These are phyloP conservation scores for Rossbeevera mucosa DNA, from an alignment of 768 basidiomycete genomes.

Conservation along the genomic window DNA sequence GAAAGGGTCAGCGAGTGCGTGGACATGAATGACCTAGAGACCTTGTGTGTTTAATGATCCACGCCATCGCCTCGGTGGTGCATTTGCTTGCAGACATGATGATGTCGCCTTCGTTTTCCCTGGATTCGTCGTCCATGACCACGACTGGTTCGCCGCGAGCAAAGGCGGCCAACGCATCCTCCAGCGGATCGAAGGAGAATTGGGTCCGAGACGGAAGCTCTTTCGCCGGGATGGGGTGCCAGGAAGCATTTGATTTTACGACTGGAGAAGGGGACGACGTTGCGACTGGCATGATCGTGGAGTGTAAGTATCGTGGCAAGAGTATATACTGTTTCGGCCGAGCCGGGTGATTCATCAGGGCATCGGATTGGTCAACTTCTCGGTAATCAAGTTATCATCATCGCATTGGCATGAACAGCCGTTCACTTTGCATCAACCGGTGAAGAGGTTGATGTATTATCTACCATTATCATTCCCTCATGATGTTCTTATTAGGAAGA, in stretches of 20 bases:
- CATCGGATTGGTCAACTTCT: neutral
- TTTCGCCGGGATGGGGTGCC: slow-evolving; percentile 22
- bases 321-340: neutral
- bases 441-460: no score
- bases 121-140: slow-evolving; percentile 93
- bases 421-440: no score
- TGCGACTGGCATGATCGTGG: slow-evolving; percentile 10
- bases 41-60: slow-evolving; percentile 98
- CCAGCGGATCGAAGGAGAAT: slow-evolving; percentile 76
- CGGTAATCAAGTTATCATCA: no score
- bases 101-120: slow-evolving; percentile 97
- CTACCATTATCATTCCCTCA: no score
- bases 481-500: no score
- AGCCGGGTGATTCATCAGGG: neutral
- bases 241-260: slow-evolving; percentile 14
- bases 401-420: no score
- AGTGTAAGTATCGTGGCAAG: neutral
- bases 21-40: slow-evolving; percentile 32
- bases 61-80: slow-evolving; percentile 97
- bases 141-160: slow-evolving; percentile 84
- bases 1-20: slow-evolving; percentile 10
- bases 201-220: slow-evolving; percentile 21
- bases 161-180: slow-evolving; percentile 75
- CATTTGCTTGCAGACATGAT: slow-evolving; percentile 81
- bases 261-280: neutral